These are phyloP conservation scores for Cunninghamia lanceolata DNA, from an alignment of 75 land plant species.

Conservation along the genomic window DNA sequence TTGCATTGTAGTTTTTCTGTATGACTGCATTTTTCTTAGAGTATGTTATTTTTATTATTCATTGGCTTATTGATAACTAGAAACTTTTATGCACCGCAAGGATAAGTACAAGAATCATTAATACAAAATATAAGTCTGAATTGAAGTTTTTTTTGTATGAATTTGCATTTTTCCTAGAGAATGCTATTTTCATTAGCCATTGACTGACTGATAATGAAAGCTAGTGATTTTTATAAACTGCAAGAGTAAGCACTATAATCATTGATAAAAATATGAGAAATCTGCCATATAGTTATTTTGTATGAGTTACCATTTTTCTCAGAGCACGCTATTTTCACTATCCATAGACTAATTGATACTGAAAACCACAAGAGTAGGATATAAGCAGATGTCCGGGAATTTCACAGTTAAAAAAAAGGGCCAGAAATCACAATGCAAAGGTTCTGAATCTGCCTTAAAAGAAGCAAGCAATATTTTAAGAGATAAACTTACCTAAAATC, in stretches of 20 bases:
- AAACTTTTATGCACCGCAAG: neutral
- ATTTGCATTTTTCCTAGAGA: neutral
- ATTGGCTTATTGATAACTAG: neutral
- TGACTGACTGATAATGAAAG: neutral
- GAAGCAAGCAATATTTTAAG: no score
- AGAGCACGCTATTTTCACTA: neutral
- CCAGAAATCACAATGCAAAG: no score
- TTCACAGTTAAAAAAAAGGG: no score
- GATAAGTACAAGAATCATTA: neutral
- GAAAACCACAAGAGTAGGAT: neutral
- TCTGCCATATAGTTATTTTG: neutral
- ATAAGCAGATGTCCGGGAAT: neutral
- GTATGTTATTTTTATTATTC: neutral
- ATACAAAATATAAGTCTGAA: neutral
- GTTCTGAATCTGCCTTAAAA: no score
- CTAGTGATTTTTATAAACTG: neutral
- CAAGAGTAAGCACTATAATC: neutral
- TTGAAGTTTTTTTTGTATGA: neutral
- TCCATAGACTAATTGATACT: neutral
- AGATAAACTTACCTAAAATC: no score
- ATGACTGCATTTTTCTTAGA: neutral
- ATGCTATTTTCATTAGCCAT: neutral
- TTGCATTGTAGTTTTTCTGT: neutral
- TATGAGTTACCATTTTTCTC: neutral
- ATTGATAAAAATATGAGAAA: neutral